Evolutionary conservation across 1,284 basidiomycete species (phyloP).

Genomic region (Trametes sp.): DNA sequence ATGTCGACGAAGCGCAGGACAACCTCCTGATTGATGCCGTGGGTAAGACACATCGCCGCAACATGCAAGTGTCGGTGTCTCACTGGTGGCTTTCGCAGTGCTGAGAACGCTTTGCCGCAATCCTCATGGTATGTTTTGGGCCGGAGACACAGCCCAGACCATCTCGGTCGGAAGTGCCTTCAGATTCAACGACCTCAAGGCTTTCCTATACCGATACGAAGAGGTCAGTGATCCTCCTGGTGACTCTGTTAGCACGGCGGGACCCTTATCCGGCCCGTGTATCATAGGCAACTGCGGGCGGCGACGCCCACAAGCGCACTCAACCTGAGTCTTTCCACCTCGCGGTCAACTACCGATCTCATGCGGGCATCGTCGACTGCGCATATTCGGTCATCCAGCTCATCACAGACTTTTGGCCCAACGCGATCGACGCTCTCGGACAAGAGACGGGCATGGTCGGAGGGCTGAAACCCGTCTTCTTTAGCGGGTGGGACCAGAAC

Average conservation of each 20-base stretch:
- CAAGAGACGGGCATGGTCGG: slow-evolving; percentile 65
- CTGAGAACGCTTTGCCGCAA: slow-evolving; percentile 67
- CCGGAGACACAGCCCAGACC: slow-evolving; percentile 82
- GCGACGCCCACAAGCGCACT: background rate
- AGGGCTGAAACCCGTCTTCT: slow-evolving; percentile 69
- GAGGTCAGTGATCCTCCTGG: slow-evolving; percentile 59
- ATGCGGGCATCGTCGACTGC: slow-evolving; percentile 70
- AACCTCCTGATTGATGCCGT: slow-evolving; percentile 72
- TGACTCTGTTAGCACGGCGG: background rate
- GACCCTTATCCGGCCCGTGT: background rate
- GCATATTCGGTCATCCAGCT: slow-evolving; percentile 71
- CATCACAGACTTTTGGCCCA: slow-evolving; percentile 68
- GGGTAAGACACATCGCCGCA: slow-evolving; percentile 44
- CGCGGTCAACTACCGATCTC: slow-evolving; percentile 57
- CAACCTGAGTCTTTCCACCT: slow-evolving; percentile 52
- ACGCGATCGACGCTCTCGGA: slow-evolving; percentile 67
- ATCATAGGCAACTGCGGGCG: slow-evolving; percentile 1
- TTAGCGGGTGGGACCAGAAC: slow-evolving; percentile 55
- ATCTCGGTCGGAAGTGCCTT: slow-evolving; percentile 78
- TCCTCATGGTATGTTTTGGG: slow-evolving; percentile 76
- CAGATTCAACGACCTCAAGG: slow-evolving; percentile 74
- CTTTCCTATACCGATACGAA: slow-evolving; percentile 58
- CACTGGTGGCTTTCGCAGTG: slow-evolving; percentile 48
- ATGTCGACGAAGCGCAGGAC: slow-evolving; percentile 80
- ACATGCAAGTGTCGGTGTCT: slow-evolving; percentile 34